A percentile compares a stretch with the other conserved stretches of the same genome.
These are phyloP conservation scores for Xylaria intraflava DNA, from an alignment of 495 filamentous ascomycete species.

Conservation along the genomic window DNA sequence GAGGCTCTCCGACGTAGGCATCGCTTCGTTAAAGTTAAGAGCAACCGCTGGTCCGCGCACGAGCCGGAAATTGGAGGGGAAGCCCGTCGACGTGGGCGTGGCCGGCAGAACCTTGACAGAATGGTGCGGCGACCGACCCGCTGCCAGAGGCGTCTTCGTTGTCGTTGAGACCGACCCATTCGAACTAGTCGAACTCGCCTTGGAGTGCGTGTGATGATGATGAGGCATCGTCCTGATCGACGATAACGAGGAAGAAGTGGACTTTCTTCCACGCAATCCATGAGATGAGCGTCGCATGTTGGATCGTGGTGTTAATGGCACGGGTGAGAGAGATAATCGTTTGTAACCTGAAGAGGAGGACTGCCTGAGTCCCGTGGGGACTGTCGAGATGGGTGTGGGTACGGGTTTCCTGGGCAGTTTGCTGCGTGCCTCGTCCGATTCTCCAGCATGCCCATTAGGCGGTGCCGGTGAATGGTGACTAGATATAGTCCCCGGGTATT, in stretches of 20 bases:
- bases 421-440: conserved; percentile 1
- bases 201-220: conserved; percentile 87
- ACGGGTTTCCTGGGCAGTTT: conserved; percentile 17
- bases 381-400: conserved; percentile 27
- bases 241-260: conserved; percentile 91
- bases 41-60: conserved; percentile 54
- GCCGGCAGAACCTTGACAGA: conserved; percentile 93
- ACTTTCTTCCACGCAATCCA: conserved; percentile 82
- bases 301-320: conserved; percentile 79
- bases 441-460: conserved; percentile 18
- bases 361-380: conserved; percentile 42
- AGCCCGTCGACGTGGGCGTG: conserved; percentile 70
- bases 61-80: conserved; percentile 82
- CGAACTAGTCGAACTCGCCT: conserved; percentile 89
- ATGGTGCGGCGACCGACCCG: conserved; percentile 68
- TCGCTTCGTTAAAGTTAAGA: conserved; percentile 48
- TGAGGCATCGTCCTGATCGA: conserved; percentile 90
- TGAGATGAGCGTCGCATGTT: conserved; percentile 68
- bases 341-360: conserved; percentile 52
- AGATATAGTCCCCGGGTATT: conserved; percentile 32
- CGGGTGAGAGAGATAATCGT: conserved; percentile 82
- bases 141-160: conserved; percentile 56
- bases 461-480: conserved; percentile 9
- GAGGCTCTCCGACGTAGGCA: conserved; percentile 29
- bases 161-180: conserved; percentile 62